phyloP scores from a whole-genome alignment of 345 rosid genomes.

The Acer negundo region DNA sequence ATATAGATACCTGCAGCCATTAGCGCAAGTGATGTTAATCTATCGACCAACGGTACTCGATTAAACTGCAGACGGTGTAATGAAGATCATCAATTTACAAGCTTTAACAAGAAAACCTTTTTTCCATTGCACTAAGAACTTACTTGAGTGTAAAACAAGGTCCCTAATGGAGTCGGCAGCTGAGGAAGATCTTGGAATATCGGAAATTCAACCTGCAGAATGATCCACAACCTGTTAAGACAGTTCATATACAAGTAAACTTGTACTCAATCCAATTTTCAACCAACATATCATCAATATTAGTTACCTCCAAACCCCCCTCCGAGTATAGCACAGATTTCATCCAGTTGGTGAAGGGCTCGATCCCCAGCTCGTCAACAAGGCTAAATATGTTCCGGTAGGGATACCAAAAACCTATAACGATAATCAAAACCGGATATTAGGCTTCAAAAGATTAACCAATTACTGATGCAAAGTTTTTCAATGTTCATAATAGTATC shows the following conservation, averaged over 20 bases:
- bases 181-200: slow-evolving; percentile 60
- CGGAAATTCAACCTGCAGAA: slow-evolving; percentile 65
- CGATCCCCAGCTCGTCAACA: slow-evolving; percentile 49
- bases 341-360: slow-evolving; percentile 50
- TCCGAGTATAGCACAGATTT: slow-evolving; percentile 48
- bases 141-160: slow-evolving; percentile 54
- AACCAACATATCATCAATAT: neutral
- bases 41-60: slow-evolving; percentile 46
- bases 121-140: slow-evolving; percentile 6
- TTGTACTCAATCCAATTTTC: neutral
- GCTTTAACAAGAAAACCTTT: neutral
- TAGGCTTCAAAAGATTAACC: slow-evolving; percentile 13
- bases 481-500: neutral
- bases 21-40: slow-evolving; percentile 54
- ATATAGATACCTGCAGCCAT: slow-evolving; percentile 59
- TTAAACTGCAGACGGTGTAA: slow-evolving; percentile 40
- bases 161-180: slow-evolving; percentile 61
- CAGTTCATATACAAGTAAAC: neutral
- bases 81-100: slow-evolving; percentile 11
- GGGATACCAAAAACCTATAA: slow-evolving; percentile 62
- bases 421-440: slow-evolving; percentile 1
- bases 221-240: neutral
- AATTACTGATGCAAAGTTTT: neutral
- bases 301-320: slow-evolving; percentile 50
- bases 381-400: slow-evolving; percentile 52